Base-by-base conservation (phyloP, 2,329 filamentous ascomycete species). In the Epichloe aotearoae region DNA sequence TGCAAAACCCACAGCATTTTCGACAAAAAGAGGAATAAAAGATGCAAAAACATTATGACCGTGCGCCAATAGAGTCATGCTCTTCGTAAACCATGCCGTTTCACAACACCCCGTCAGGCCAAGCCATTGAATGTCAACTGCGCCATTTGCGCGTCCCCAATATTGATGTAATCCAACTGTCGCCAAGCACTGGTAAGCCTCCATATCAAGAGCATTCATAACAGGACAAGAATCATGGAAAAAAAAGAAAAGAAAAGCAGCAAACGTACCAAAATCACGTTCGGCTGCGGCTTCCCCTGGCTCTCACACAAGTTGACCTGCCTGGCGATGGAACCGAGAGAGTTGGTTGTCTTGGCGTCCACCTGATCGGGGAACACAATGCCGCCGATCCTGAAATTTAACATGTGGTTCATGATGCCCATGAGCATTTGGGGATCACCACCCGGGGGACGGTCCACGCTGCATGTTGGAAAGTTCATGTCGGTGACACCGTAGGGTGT, bases 401-500 rank as follows among this genome's bases (percentile, higher is more conserved):
- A 56, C 57, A 59, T 44, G 56, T 73, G 70, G 59, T 72, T 72
- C 51, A 68, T 67, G 41, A 74, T 63, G 50, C 68, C 69, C 71
- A 75, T 71, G 34, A 68, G 67, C 26, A 63, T 63, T 19, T 62
- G 57, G 0, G 69, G 59, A 34, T 68, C 62, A 20, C 64, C 68
- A 0, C 62, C 64, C 0, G 62, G 0, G 0, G 86, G 86, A 7
- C 86, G 75, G 60, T 85, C 74, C 3, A 86, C 72, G 11, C 69
- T 69, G 67, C 86, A 91, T 41, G 75, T 76, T 59, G 80, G 80
- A 59, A 85, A 82, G 15, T 69, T 70, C 0, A 74, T 65, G 47
- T 76, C 68, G 1, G 74, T 77, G 54, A 82, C 79, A 55, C 85
- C 80, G 66, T 76, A 90, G 0, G 77, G 73, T 43, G 84, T 91